Conservation (phyloP, 176 grass and related monocot genomes). For the Coix lacrymajobi region DNA sequence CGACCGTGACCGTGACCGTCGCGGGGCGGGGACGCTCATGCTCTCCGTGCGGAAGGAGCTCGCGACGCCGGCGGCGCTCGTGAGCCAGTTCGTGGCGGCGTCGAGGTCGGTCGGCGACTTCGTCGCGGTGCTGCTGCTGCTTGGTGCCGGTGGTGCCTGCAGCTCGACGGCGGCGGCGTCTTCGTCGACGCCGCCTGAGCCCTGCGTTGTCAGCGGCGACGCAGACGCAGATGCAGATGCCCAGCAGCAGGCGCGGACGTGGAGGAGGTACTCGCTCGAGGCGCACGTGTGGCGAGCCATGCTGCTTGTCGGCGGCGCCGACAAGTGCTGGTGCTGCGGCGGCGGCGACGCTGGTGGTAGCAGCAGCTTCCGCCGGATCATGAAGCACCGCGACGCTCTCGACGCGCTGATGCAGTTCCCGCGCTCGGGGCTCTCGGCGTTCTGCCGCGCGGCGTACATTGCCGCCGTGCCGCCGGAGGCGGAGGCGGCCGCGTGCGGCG, state of each 20-base stretch:
- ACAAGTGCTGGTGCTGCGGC: too few species aligned
- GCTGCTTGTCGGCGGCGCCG: background rate
- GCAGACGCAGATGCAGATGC: background rate
- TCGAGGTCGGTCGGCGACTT: background rate
- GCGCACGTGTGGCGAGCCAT: background rate
- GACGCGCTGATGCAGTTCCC: slow-evolving; percentile 7
- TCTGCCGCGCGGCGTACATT: background rate
- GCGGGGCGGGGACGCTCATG: background rate
- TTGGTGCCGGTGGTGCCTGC: background rate
- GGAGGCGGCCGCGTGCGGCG: background rate
- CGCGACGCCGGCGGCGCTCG: background rate
- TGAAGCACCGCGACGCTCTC: background rate
- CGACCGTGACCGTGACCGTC: background rate
- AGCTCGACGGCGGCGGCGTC: background rate
- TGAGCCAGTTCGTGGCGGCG: background rate
- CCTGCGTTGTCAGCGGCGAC: fast-evolving
- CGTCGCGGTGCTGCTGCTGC: background rate
- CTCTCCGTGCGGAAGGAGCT: background rate
- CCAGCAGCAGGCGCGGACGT: background rate
- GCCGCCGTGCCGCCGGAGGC: background rate
- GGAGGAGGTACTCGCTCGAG: background rate
- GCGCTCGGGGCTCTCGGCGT: background rate
- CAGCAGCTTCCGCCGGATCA: background rate
- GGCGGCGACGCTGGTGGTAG: background rate
- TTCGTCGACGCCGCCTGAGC: background rate